These are phyloP conservation scores for Alnus rubra DNA, from an alignment of 306 rosid species.

Conservation along the genomic window DNA sequence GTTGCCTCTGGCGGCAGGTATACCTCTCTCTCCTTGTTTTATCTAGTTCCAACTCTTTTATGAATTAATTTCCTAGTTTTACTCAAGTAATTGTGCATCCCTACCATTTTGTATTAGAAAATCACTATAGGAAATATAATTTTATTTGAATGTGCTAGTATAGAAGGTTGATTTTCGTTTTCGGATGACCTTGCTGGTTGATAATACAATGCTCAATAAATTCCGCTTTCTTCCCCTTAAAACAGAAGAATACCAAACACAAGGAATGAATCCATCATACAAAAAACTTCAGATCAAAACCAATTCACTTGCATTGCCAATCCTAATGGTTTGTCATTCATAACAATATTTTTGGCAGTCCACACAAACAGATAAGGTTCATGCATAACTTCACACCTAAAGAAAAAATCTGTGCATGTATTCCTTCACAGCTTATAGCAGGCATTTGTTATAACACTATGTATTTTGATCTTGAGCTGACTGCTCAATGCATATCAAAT, in stretches of 20 bases:
- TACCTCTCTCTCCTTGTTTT: background rate
- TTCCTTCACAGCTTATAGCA: background rate
- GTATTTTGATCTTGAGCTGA: background rate
- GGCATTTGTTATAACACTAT: background rate
- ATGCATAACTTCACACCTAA: background rate
- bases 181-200: background rate
- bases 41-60: background rate
- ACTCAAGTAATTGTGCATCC: background rate
- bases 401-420: background rate
- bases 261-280: background rate
- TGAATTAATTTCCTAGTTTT: background rate
- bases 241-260: background rate
- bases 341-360: background rate
- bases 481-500: background rate
- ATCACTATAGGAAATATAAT: background rate
- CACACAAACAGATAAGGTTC: background rate
- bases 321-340: background rate
- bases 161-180: background rate
- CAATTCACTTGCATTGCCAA: background rate
- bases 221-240: background rate
- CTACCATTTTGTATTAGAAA: background rate
- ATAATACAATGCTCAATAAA: background rate
- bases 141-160: background rate
- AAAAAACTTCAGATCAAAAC: background rate
- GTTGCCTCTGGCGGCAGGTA: constrained; percentile 63